Evolutionary conservation across 2,329 filamentous ascomycete species (phyloP).

Genomic region (Cladosporium sp.): DNA sequence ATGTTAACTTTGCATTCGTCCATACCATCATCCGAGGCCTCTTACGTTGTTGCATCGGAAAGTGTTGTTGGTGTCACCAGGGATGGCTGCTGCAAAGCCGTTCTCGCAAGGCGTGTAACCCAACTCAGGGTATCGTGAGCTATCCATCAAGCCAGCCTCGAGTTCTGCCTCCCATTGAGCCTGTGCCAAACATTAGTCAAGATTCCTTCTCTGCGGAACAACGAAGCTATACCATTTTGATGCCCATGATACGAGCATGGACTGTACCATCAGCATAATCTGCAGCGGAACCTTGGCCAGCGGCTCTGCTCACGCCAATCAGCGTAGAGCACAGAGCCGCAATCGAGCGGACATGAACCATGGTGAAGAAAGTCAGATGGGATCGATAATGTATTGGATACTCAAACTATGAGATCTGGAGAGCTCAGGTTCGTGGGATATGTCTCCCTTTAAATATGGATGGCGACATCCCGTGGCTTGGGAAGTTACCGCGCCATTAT

Average conservation of each 20-base stretch:
- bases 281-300: constrained; percentile 23
- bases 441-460: background rate
- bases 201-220: background rate
- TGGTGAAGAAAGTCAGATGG: constrained; percentile 1
- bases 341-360: constrained; percentile 20
- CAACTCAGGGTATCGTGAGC: constrained; percentile 41
- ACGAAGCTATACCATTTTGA: constrained; percentile 28
- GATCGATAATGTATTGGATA: background rate
- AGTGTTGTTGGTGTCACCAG: constrained; percentile 51
- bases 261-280: constrained; percentile 29
- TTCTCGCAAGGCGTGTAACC: constrained; percentile 46
- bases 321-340: constrained; percentile 24
- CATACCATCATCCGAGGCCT: too few relatives aligned
- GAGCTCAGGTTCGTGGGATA: background rate
- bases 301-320: constrained; percentile 21
- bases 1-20: background rate
- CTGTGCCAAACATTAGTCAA: constrained; percentile 21
- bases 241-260: constrained; percentile 29
- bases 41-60: constrained; percentile 30
- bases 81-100: constrained; percentile 49
- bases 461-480: background rate
- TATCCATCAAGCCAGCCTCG: constrained; percentile 41
- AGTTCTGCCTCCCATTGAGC: constrained; percentile 40
- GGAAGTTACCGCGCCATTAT: background rate
- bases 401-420: background rate